Evolutionary conservation across 352 stramenopile species (phyloP), one percentile per base, ranked within the genome.

Genomic region (Phytophthora podocarpi): DNA sequence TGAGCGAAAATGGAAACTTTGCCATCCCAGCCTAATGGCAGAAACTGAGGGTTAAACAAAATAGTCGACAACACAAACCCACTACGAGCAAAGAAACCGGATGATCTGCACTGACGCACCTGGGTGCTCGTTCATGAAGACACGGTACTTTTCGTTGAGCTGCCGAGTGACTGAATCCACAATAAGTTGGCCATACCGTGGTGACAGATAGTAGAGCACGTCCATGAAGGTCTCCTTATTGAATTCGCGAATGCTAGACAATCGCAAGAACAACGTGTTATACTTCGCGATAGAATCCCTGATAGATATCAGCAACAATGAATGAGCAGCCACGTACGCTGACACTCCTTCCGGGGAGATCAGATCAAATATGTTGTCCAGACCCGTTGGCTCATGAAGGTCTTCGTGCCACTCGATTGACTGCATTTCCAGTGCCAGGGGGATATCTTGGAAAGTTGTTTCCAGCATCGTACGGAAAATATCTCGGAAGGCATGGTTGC

Each of bases 221-320:
- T 98, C 93, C 86, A 98, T 96, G 27, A 98, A 74, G 0, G 93
- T 97, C 67, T 97, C 91, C 61, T 98, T 98, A 60, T 90, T 96
- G 62, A 98, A 98, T 26, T 96, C 79, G 34, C 93, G 80, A 63
- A 98, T 91, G 31, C 87, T 93, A 59, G 45, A 12, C n/a, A 48
- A 43, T 24, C 21, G 12, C 13, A 45, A 63, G 28, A 26, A 26
- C 32, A 52, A 28, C 28, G 46, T 6, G 23, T 20, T 31, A 36
- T 11, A 34, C 5, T 35, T 37, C 24, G 15, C 2, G 11, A 12
- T 18, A 48, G 4, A 36, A 13, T 40, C 6, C 5, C 34, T 21
- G 5, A 9, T 24, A 24, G 1, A 26, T 30, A 5, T 39, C 11
- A n/a, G 18, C n/a, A 28, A 27, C 8, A 51, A 24, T 1, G 4